These are phyloP conservation scores for Xylariaceae sp. DNA, from an alignment of 2,329 filamentous ascomycete species.

Conservation along the genomic window DNA sequence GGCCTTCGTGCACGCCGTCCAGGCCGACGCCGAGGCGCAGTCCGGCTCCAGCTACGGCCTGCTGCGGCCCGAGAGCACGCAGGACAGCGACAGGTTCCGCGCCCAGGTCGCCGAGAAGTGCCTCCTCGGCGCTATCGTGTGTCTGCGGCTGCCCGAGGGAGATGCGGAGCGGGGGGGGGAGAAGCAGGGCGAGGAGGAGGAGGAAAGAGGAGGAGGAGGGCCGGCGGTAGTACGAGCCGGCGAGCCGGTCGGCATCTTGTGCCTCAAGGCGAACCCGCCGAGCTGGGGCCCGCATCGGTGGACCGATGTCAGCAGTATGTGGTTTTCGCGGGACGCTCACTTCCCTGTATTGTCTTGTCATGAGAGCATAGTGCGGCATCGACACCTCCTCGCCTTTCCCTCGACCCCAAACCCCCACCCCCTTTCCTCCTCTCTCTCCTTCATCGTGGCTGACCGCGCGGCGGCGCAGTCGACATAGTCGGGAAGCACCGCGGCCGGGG, in stretches of 20 bases:
- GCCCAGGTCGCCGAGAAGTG: conserved; percentile 19
- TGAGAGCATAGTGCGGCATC: no score
- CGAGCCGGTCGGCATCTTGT: conserved; percentile 26
- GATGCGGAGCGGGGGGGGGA: conserved; percentile 6
- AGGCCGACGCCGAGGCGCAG: conserved; percentile 21
- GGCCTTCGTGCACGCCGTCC: conserved; percentile 22
- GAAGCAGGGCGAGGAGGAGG: conserved; percentile 1
- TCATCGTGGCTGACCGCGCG: no score
- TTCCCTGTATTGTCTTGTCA: no score
- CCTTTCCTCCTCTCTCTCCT: no score
- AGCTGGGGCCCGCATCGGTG: conserved; percentile 31
- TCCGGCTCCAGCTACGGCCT: conserved; percentile 21
- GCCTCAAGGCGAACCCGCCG: conserved; percentile 17
- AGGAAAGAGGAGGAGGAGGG: no score
- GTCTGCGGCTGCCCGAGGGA: conserved; percentile 13
- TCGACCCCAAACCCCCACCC: no score
- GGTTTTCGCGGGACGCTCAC: no score
- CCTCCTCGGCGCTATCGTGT: conserved; percentile 30
- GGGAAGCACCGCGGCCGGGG: conserved; percentile 23
- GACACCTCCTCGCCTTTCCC: no score
- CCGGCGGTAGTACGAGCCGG: no score
- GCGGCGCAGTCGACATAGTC: conserved; percentile 25
- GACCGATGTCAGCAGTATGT: conserved; percentile 28
- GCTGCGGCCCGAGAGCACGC: conserved; percentile 23
- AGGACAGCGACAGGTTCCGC: conserved; percentile 20